Conservation (phyloP, 495 filamentous ascomycete genomes). For the Zalerion maritima region DNA sequence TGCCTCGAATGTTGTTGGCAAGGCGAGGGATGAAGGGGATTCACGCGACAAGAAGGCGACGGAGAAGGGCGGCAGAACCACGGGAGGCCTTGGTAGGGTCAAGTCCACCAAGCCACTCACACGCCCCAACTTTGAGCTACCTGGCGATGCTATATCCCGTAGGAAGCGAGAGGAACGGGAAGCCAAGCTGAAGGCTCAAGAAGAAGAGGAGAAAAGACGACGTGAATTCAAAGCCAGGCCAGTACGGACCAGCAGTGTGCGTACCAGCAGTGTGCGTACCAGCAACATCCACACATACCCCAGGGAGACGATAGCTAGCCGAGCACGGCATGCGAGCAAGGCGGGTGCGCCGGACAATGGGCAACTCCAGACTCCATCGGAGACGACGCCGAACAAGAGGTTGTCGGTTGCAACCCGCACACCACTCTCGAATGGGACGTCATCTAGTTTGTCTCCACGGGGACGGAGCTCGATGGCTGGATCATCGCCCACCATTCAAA, state of each 20-base stretch:
- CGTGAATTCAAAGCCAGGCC: slow-evolving; percentile 53
- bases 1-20: too few relatives aligned
- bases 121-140: slow-evolving; percentile 51
- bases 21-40: too few relatives aligned
- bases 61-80: too few relatives aligned
- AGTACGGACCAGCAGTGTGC: slow-evolving; percentile 32
- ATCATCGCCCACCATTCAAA: slow-evolving; percentile 8
- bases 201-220: slow-evolving; percentile 42
- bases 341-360: slow-evolving; percentile 2
- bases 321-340: slow-evolving; percentile 30
- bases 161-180: slow-evolving; percentile 53
- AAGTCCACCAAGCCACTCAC: slow-evolving; percentile 49
- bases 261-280: slow-evolving; percentile 19
- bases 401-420: slow-evolving; percentile 4
- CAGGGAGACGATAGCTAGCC: slow-evolving; percentile 42
- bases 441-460: slow-evolving; percentile 9
- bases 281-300: slow-evolving; percentile 22
- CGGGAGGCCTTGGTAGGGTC: slow-evolving; percentile 15
- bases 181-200: slow-evolving; percentile 43
- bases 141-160: slow-evolving; percentile 57
- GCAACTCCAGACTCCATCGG: too few relatives aligned
- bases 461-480: slow-evolving; percentile 3
- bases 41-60: too few relatives aligned
- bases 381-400: too few relatives aligned
- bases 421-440: slow-evolving; percentile 7